Conservation (phyloP, 257 asterid species). For the Parsonsia alboflavescens region DNA sequence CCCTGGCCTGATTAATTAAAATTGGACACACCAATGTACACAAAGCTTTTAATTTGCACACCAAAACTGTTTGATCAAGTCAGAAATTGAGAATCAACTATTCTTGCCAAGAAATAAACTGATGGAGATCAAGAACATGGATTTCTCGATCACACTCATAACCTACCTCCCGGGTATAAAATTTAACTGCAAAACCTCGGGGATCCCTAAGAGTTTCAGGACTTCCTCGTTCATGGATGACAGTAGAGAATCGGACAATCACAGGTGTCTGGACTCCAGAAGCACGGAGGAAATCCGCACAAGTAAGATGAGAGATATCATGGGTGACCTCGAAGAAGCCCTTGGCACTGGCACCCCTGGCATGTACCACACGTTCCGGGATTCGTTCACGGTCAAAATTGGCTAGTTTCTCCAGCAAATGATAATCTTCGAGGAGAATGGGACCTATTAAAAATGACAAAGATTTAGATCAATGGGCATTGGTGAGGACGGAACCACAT, state of each 20-base stretch:
- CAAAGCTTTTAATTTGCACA: neutral
- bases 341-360: conserved; percentile 98
- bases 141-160: too few species aligned
- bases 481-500: too few species aligned
- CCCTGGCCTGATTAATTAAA: too few species aligned
- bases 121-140: too few species aligned
- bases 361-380: conserved; percentile 96
- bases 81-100: too few species aligned
- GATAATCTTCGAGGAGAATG: conserved; percentile 89
- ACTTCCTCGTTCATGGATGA: conserved; percentile 96
- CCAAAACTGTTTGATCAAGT: too few species aligned
- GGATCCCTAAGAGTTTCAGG: conserved; percentile 97
- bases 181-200: conserved; percentile 69
- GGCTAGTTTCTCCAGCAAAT: conserved; percentile 85
- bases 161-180: conserved; percentile 56
- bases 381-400: conserved; percentile 89
- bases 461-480: conserved; percentile 2
- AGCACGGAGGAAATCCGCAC: conserved; percentile 96
- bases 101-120: too few species aligned
- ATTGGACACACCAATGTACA: too few species aligned
- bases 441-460: conserved; percentile 47
- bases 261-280: conserved; percentile 97
- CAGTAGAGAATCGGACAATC: conserved; percentile 90
- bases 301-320: conserved; percentile 73
- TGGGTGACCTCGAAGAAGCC: conserved; percentile 98